Evolutionary conservation across 2,329 filamentous ascomycete species (phyloP), one percentile per base, ranked within the genome.

Genomic region (Hortaea sp.): DNA sequence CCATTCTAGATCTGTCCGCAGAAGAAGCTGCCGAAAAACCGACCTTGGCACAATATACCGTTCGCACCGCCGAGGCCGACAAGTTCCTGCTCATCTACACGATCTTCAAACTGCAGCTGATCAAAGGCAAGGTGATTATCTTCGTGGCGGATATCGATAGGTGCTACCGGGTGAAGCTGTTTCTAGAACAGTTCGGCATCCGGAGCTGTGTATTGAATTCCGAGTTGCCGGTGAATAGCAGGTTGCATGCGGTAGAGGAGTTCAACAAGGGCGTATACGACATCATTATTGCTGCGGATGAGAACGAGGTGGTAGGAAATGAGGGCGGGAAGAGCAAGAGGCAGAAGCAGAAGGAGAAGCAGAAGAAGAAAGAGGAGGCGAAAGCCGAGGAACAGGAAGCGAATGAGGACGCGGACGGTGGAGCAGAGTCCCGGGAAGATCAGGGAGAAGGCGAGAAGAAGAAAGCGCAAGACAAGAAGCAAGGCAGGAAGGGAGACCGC

Each of bases 191-290:
- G 63, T 98, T 98, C 61, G 89, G 88, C 41, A 90, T 95, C 62
- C 84, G 88, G 63, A 90, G 86, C 59, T 94, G 87, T 66, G 86
- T 95, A 29, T 71, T 98, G 37, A 98, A 98, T 69, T 92, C 88
- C 1, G 90, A 98, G 62, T 69, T 98, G 32, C 92, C 92, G 0
- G 82, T 97, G 54, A 95, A 95, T 60, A 92, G 86, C 1, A 77
- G 92, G 49, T 81, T 95, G 35, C 90, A 98, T 63, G 88, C 95
- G 1, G 90, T 98, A 2, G 85, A 97, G 58, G 88, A 97, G 64
- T 98, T 98, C 69, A 98, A 97, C 71, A 85, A 86, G 67, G 86
- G 87, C 44, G 82, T 97, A 5, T 98, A 98, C 73, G 90, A 98
- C 58, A 95, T 97, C 51, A 89, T 98, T 55, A 95, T 98, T 58